These are phyloP conservation scores for Symbiodinium natans DNA, from an alignment of 73 alveolate genomes.

Conservation along the genomic window DNA sequence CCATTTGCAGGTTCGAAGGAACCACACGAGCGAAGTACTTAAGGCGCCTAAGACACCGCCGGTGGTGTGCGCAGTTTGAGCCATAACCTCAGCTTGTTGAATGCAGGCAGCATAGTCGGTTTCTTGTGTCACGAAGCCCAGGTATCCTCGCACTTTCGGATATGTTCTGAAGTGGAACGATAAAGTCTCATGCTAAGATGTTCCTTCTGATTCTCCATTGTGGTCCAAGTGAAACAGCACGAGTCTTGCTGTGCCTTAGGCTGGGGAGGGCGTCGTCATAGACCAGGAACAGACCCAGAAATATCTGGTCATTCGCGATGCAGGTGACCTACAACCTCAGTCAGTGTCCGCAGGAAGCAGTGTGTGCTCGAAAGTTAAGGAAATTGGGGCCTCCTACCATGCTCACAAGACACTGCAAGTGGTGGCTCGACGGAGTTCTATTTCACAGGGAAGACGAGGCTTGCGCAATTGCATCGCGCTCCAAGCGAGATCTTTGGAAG, in stretches of 20 bases:
- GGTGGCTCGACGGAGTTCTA: background rate
- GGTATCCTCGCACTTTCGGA: conserved; percentile 92
- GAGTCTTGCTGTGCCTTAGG: background rate
- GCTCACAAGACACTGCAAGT: conserved; percentile 48
- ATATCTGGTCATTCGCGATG: conserved; percentile 79
- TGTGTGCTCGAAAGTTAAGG: background rate
- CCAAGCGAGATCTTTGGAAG: too few species aligned
- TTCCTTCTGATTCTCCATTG: background rate
- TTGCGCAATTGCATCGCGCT: too few species aligned
- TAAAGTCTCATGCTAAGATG: background rate
- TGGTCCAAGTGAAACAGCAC: background rate
- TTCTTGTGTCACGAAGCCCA: background rate
- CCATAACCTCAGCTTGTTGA: background rate
- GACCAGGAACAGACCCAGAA: conserved; percentile 81
- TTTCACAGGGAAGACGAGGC: background rate
- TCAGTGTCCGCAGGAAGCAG: background rate
- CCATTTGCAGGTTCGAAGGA: conserved; percentile 56
- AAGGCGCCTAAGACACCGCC: conserved; percentile 65
- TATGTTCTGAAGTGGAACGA: conserved; percentile 84
- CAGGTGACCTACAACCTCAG: background rate
- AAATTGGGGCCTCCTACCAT: conserved; percentile 55
- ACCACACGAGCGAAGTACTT: background rate
- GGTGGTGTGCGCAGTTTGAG: conserved; percentile 90
- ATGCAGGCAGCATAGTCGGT: background rate
- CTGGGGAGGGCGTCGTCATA: conserved; percentile 86